These are phyloP conservation scores for Melastoma candidum DNA, from an alignment of 441 rosid species.

Conservation along the genomic window DNA sequence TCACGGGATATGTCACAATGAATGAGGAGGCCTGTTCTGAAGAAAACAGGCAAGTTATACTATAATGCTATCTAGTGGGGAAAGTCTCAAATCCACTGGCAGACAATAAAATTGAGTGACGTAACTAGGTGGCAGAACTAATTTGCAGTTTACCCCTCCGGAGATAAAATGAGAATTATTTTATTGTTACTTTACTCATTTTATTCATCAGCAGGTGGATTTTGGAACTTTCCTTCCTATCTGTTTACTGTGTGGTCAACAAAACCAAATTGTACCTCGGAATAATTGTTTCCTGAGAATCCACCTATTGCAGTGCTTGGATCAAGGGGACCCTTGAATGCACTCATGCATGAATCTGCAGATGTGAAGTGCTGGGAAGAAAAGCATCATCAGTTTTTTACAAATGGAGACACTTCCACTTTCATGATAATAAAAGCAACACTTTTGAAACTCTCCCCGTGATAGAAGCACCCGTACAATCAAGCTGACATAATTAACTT, in stretches of 20 bases:
- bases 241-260: no score
- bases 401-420: constrained; percentile 1
- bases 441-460: no score
- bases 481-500: no score
- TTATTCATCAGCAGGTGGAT: no score
- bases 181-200: no score
- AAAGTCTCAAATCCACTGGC: constrained; percentile 12
- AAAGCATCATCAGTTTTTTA: constrained; percentile 15
- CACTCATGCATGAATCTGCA: constrained; percentile 55
- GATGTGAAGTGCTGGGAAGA: constrained; percentile 58
- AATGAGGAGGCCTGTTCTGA: constrained; percentile 66
- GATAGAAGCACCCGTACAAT: no score
- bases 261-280: constrained; percentile 29
- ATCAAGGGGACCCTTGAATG: constrained; percentile 70
- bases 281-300: constrained; percentile 50
- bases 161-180: no score
- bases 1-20: constrained; percentile 61
- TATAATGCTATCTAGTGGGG: constrained; percentile 8
- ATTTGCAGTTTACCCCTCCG: no score
- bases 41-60: constrained; percentile 19
- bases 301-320: constrained; percentile 74
- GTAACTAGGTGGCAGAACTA: no score
- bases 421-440: background rate
- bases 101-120: no score
- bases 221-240: no score